Evolutionary conservation across 202 grass and related monocot species (phyloP).

Genomic region (Hordeum pubiflorum): DNA sequence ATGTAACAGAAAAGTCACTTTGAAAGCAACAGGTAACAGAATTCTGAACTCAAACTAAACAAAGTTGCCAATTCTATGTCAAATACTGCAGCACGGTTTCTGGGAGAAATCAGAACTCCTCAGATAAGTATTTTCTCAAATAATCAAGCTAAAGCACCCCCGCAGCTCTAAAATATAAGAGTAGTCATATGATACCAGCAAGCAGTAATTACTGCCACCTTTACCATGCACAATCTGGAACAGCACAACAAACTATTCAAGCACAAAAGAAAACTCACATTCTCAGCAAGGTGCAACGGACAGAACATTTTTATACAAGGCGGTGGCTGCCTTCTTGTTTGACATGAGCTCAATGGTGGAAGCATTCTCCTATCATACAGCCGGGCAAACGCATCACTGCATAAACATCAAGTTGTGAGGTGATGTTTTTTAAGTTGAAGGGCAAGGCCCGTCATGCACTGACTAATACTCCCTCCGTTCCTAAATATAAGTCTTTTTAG

Average conservation of each 20-base stretch:
- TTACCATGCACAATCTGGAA: slow-evolving; percentile 17
- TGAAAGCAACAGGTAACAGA: not conserved
- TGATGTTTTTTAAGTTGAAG: slow-evolving; percentile 14
- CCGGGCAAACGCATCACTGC: slow-evolving; percentile 80
- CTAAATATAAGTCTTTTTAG: too few species aligned
- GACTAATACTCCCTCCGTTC: not conserved
- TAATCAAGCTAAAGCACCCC: not conserved
- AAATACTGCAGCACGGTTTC: not conserved
- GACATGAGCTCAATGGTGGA: slow-evolving; percentile 69
- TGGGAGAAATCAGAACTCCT: not conserved
- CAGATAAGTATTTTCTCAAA: slow-evolving; percentile 7
- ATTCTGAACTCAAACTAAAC: not conserved
- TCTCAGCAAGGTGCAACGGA: slow-evolving; percentile 79
- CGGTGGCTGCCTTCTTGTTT: slow-evolving; percentile 50
- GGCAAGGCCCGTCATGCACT: not conserved
- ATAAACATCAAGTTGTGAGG: slow-evolving; percentile 25
- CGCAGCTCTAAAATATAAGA: not conserved
- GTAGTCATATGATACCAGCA: not conserved
- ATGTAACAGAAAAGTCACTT: not conserved
- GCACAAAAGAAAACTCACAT: slow-evolving; percentile 41
- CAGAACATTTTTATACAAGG: slow-evolving; percentile 89
- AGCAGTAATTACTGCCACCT: not conserved
- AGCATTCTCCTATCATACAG: slow-evolving; percentile 97
- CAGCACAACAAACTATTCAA: slow-evolving; percentile 13
- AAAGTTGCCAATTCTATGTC: not conserved